A percentile compares a stretch with the other conserved stretches of the same genome.
phyloP scores from a whole-genome alignment of 2,329 filamentous ascomycete species.

The Coniochaeta prunicola region DNA sequence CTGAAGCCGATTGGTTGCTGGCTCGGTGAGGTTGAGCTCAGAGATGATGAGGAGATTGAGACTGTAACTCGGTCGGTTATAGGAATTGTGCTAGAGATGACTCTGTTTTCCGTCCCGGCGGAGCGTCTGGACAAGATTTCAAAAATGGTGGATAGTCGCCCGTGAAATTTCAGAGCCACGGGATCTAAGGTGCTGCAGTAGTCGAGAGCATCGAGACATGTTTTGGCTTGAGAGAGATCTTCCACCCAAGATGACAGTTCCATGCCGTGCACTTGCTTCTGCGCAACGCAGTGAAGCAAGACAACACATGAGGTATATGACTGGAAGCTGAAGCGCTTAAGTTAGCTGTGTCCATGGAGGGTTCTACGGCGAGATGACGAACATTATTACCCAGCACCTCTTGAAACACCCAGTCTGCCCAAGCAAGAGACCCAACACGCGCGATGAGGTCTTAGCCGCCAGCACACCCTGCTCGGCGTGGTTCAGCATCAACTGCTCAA shows the following conservation, averaged over 20 bases:
- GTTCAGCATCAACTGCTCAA: slow-evolving; percentile 6
- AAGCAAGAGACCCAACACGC: slow-evolving; percentile 15
- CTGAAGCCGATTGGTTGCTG: neutral
- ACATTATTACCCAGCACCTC: slow-evolving; percentile 23
- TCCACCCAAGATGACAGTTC: slow-evolving; percentile 13
- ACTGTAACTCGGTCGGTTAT: neutral
- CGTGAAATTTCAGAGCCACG: neutral
- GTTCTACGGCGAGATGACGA: slow-evolving; percentile 2
- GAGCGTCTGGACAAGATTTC: neutral
- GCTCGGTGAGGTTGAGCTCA: neutral
- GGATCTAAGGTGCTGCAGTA: neutral
- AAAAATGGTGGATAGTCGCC: neutral
- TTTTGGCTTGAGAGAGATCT: slow-evolving; percentile 17
- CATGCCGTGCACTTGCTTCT: slow-evolving; percentile 21
- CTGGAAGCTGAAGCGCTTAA: slow-evolving; percentile 18
- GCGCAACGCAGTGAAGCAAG: slow-evolving; percentile 20
- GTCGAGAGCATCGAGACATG: slow-evolving; percentile 13
- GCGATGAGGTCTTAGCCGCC: slow-evolving; percentile 17
- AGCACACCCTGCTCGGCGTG: slow-evolving; percentile 16
- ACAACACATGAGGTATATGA: slow-evolving; percentile 20
- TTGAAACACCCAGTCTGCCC: slow-evolving; percentile 13
- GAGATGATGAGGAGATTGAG: neutral
- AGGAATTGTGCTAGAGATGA: neutral
- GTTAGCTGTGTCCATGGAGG: neutral
- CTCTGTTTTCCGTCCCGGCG: neutral